Evolutionary conservation across 2,329 filamentous ascomycete species (phyloP), one percentile per base, ranked within the genome.

Genomic region (Westerdykella ornata): DNA sequence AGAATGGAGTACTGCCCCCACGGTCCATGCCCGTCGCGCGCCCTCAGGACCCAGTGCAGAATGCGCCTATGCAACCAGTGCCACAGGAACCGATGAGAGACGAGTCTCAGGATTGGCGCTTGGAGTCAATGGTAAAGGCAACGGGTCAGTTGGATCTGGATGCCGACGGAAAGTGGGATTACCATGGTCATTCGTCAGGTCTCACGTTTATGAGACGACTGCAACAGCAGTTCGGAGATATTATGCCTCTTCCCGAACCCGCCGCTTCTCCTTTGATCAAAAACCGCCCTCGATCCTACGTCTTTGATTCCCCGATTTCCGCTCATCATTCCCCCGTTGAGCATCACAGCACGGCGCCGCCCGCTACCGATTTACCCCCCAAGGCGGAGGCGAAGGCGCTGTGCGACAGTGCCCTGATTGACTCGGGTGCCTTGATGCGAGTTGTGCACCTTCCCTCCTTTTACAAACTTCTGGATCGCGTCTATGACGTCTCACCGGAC

Each of bases 111-210:
- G 75, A 75, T 20, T 75, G 82, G 78, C 78, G 90, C 49, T 72
- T 98, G 18, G 82, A 90, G 59, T 94, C 89, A 19, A 97, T 98
- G 90, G 88, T 97, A 43, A 85, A 90, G 60, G 86, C 86, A 32
- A 88, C 90, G 2, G 92, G 90, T 28, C 85, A 89, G 60, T 75
- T 98, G 14, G 90, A 97, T 57, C 75, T 97, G 26, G 88, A 94
- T 55, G 90, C 97, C 53, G 81, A 82, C 54, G 90, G 90, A 32
- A 81, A 92, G 54, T 94, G 88, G 81, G 89, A 97, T 65, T 98
- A 95, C 57, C 88, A 94, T 59, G 92, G 92, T 36, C 85, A 86
- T 49, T 96, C 90, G 0, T 97, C 92, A 0, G 89, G 90, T 2
- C 77, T 89, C 33, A 87, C 90, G 48, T 98, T 96, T 63, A 76